Evolutionary conservation across 2,329 filamentous ascomycete species (phyloP).

Genomic region (Botrytis deweyae): DNA sequence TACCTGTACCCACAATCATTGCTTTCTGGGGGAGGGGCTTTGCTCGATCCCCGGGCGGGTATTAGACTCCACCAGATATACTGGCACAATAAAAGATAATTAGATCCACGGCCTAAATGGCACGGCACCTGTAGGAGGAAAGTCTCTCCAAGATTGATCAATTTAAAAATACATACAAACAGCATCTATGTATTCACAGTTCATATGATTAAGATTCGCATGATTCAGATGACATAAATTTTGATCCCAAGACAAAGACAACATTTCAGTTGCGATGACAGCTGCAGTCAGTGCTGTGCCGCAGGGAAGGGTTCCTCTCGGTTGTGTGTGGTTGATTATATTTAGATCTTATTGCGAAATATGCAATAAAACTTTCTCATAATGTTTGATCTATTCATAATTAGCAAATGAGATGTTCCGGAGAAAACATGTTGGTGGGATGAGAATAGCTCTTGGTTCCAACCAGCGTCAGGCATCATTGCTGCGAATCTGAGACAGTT

Average conservation of each 20-base stretch:
- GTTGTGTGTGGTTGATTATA: not conserved
- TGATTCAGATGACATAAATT: not conserved
- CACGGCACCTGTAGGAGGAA: not conserved
- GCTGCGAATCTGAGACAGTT: not conserved
- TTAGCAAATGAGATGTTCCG: not conserved
- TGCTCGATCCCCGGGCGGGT: not conserved
- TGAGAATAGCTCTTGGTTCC: not conserved
- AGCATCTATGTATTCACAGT: not conserved
- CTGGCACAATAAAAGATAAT: not conserved
- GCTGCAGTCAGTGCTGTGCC: constrained; percentile 8
- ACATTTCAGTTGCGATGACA: not conserved
- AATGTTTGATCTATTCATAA: not conserved
- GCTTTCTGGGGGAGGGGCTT: not conserved
- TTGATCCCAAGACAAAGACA: not conserved
- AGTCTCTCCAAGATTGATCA: not conserved
- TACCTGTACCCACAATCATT: not conserved
- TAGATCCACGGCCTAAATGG: not conserved
- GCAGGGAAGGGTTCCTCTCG: not conserved
- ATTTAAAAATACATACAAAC: not conserved
- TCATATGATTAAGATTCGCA: not conserved
- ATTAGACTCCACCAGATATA: not conserved
- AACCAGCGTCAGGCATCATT: not conserved
- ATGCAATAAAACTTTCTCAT: not conserved
- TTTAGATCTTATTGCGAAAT: not conserved
- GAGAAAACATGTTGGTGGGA: not conserved